A percentile compares a stretch with the other conserved stretches of the same genome.
Conservation (phyloP, 2,329 filamentous ascomycete species). For the Colletotrichum sp. region DNA sequence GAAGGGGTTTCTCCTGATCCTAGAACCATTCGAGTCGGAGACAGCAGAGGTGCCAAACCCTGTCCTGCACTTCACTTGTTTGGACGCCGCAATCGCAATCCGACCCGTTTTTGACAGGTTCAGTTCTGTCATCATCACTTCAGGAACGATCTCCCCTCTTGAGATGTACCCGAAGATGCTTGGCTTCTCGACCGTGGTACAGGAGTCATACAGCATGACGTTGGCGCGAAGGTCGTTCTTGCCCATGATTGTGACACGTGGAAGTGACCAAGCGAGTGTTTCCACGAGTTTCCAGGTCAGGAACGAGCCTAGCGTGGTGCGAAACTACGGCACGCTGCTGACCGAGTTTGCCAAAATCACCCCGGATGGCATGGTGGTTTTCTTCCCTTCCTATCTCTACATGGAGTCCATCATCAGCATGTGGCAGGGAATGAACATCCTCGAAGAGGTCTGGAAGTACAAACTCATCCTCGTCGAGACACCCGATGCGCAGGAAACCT, state of each 20-base stretch:
- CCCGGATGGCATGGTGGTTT: slow-evolving; percentile 97
- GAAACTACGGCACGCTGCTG: slow-evolving; percentile 92
- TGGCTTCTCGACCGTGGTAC: slow-evolving; percentile 87
- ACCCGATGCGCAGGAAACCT: slow-evolving; percentile 95
- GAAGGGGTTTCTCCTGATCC: slow-evolving; percentile 91
- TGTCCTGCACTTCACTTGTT: slow-evolving; percentile 94
- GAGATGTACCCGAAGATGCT: slow-evolving; percentile 99
- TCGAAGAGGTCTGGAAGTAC: slow-evolving; percentile 99
- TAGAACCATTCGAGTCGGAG: slow-evolving; percentile 97
- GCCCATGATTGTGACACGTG: slow-evolving; percentile 95
- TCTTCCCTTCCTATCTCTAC: slow-evolving; percentile 98
- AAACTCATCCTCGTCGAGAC: slow-evolving; percentile 98
- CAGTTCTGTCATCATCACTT: slow-evolving; percentile 97
- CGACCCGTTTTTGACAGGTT: slow-evolving; percentile 98
- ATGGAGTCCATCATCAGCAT: slow-evolving; percentile 99
- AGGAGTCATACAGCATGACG: slow-evolving; percentile 98
- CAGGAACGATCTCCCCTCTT: slow-evolving; percentile 92
- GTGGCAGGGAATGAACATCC: slow-evolving; percentile 98
- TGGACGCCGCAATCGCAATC: slow-evolving; percentile 97
- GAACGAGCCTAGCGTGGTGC: slow-evolving; percentile 94
- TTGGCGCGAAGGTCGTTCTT: slow-evolving; percentile 93
- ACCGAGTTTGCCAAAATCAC: slow-evolving; percentile 97
- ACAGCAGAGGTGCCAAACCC: slow-evolving; percentile 95
- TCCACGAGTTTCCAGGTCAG: slow-evolving; percentile 94
- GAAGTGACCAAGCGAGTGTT: slow-evolving; percentile 91